Base-by-base conservation (phyloP, 768 basidiomycete species). In the Phylloporus sp. region DNA sequence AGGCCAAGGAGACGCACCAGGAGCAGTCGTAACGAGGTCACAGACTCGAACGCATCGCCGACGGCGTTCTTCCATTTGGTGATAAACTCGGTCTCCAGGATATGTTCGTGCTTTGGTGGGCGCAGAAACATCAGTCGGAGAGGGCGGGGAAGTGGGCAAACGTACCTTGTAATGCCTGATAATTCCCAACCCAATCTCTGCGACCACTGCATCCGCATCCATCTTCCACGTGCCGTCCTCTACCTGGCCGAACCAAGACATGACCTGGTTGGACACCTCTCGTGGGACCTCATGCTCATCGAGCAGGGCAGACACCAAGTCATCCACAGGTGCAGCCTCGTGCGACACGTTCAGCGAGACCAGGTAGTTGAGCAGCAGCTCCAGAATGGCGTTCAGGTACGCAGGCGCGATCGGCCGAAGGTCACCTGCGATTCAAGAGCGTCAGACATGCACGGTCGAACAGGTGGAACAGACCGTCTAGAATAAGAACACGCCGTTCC, bases 211-310 rank as follows among this genome's bases (percentile, higher is more conserved):
- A 6, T 72, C 67, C 28, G 77, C 74, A 49, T 93, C 77, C 77
- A 88, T 80, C 36, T 64, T 75, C 91, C 92, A 94, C 38, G 67
- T 69, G 4, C 73, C 80, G 16, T 73, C 73, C 15, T 69, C 60
- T 5, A 85, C 66, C 5, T 74, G 71, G 15, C 92, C 93, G 58
- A 95, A 97, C 86, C 95, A 95, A 0, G 70, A 64, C 74, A 97
- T 81, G 24, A 93, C 76, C 63, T 92, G 90, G 7, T 64, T 70
- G 8, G 82, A 77, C 26, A 93, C 78, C 2, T 72, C 64, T 7
- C 79, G 70, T 8, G 80, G 75, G 15, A 95, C 70, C 18, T 90
- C 89, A 61, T 92, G 84, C 4, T 89, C 86, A 38, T 86, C 77
- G 16, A 81, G 79, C 12, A 97, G 76, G 0, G 80, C 71, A 10